phyloP scores from a whole-genome alignment of 2,329 filamentous ascomycete species.

The Fonsecaea pedrosoi region DNA sequence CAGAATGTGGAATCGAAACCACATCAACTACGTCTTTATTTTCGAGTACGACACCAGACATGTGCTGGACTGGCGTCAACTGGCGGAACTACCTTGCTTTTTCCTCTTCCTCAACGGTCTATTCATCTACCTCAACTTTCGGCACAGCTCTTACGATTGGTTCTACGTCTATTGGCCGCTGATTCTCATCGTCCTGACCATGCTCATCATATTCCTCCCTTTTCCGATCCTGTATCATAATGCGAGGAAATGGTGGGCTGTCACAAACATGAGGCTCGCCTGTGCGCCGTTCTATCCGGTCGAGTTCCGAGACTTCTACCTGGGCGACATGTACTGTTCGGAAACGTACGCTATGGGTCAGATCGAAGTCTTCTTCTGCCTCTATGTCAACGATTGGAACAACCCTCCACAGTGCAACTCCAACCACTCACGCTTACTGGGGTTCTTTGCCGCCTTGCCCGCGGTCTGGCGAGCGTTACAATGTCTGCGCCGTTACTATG shows the following conservation, averaged over 20 bases:
- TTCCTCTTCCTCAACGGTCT: conserved; percentile 78
- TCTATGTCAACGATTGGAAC: conserved; percentile 81
- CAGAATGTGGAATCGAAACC: conserved; percentile 78
- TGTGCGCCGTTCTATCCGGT: conserved; percentile 89
- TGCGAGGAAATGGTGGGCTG: conserved; percentile 83
- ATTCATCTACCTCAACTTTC: conserved; percentile 89
- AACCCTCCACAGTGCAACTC: conserved; percentile 82
- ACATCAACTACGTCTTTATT: conserved; percentile 95
- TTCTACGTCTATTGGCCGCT: conserved; percentile 89
- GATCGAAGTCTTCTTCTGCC: conserved; percentile 89
- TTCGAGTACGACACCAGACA: conserved; percentile 94
- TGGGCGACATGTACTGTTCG: conserved; percentile 97
- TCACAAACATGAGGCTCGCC: conserved; percentile 86
- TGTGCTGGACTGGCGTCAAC: conserved; percentile 85
- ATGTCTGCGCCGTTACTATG: conserved; percentile 85
- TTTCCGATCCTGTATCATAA: conserved; percentile 74
- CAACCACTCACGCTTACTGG: conserved; percentile 78
- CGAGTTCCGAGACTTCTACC: conserved; percentile 95
- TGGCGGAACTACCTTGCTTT: conserved; percentile 84
- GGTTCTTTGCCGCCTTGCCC: conserved; percentile 83
- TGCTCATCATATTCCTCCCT: conserved; percentile 76
- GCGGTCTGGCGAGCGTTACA: conserved; percentile 90
- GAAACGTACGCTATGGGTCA: conserved; percentile 90
- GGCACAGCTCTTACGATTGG: conserved; percentile 65
- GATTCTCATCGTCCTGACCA: conserved; percentile 73